These are phyloP conservation scores for Colletotrichum sp. DNA, from an alignment of 2,329 filamentous ascomycete species.

Conservation along the genomic window DNA sequence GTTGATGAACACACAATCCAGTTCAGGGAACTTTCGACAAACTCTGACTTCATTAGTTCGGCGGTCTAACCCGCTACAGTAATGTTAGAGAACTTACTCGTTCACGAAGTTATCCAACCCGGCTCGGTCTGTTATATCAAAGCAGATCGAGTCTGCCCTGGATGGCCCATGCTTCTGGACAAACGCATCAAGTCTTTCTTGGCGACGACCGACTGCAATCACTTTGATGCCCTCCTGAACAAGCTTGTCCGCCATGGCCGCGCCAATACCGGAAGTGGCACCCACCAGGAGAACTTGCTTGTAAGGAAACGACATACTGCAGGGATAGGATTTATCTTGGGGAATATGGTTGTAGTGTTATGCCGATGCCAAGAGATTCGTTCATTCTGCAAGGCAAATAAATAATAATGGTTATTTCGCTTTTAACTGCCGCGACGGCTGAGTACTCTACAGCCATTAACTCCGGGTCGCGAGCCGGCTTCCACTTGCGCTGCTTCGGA, in stretches of 20 bases:
- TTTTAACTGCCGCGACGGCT: background rate
- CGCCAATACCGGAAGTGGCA: conserved; percentile 32
- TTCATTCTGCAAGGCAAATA: background rate
- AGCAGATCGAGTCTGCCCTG: conserved; percentile 30
- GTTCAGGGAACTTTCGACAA: conserved; percentile 42
- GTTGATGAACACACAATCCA: conserved; percentile 63
- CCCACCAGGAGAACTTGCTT: conserved; percentile 57
- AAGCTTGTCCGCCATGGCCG: conserved; percentile 39
- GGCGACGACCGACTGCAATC: conserved; percentile 52
- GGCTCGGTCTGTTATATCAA: background rate
- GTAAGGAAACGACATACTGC: conserved; percentile 56
- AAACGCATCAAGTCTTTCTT: conserved; percentile 53
- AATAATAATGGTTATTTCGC: background rate
- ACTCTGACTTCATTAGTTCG: conserved; percentile 14
- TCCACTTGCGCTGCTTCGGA: background rate
- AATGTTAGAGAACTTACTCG: background rate
- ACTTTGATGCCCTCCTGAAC: conserved; percentile 48
- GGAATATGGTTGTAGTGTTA: background rate
- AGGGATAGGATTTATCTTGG: background rate
- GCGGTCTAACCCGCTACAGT: background rate
- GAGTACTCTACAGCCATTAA: background rate
- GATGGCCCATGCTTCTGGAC: conserved; percentile 45
- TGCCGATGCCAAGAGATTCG: background rate
- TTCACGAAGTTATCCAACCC: background rate
- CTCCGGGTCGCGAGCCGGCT: background rate